phyloP scores from a whole-genome alignment of 805 yeast species.

The Torulaspora delbrueckii region DNA sequence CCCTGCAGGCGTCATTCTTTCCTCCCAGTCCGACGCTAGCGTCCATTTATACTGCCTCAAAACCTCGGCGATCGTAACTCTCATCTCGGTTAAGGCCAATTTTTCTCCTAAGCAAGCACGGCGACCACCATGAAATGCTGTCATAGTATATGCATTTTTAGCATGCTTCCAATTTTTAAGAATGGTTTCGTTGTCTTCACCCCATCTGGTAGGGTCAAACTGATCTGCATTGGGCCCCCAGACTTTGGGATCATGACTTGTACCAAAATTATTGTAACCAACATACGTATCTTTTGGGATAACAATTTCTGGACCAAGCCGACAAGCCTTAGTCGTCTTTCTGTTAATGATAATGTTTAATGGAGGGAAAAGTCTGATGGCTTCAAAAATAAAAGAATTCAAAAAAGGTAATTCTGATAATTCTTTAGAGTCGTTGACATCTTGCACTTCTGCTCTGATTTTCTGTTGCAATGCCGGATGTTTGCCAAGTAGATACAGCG shows the following conservation, averaged over 20 bases:
- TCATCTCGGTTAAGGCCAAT: slow-evolving; percentile 46
- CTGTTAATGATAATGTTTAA: slow-evolving; percentile 53
- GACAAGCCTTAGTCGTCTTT: slow-evolving; percentile 36
- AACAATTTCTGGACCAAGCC: slow-evolving; percentile 40
- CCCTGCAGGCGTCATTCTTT: slow-evolving; percentile 52
- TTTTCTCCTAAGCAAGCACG: slow-evolving; percentile 60
- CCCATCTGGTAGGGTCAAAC: slow-evolving; percentile 53
- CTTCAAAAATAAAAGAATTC: slow-evolving; percentile 59
- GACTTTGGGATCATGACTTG: slow-evolving; percentile 41
- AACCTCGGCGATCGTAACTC: slow-evolving; percentile 38
- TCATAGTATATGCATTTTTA: slow-evolving; percentile 43
- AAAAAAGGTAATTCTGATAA: slow-evolving; percentile 54
- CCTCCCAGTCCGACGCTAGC: slow-evolving; percentile 44
- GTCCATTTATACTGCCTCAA: slow-evolving; percentile 36
- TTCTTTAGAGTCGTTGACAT: slow-evolving; percentile 29
- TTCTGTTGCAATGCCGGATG: slow-evolving; percentile 41
- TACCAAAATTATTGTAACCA: slow-evolving; percentile 51
- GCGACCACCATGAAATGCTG: slow-evolving; percentile 56
- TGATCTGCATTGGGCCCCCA: slow-evolving; percentile 46
- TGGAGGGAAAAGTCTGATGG: slow-evolving; percentile 51
- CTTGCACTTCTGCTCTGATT: slow-evolving; percentile 44
- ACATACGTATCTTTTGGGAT: slow-evolving; percentile 50
- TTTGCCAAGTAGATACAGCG: slow-evolving; percentile 45
- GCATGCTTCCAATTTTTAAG: slow-evolving; percentile 38
- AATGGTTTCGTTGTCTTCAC: slow-evolving; percentile 37